phyloP scores from a whole-genome alignment of 2,329 filamentous ascomycete species.

The Colletotrichum sp. region DNA sequence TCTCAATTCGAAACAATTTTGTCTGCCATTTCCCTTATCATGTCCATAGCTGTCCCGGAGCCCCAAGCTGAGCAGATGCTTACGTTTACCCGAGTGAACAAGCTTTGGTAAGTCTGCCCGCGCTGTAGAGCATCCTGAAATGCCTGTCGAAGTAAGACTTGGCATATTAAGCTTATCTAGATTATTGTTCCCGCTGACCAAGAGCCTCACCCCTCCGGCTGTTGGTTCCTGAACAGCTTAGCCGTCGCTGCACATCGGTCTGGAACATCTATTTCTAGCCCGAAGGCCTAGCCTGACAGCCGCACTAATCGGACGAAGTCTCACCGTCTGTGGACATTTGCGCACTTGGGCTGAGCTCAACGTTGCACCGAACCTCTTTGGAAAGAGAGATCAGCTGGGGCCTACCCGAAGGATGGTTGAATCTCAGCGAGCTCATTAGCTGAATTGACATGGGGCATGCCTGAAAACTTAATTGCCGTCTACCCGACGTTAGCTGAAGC shows the following conservation, averaged over 20 bases:
- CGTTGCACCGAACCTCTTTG: neutral
- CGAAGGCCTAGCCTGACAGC: neutral
- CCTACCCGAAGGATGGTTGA: neutral
- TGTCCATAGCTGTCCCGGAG: neutral
- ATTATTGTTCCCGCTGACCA: neutral
- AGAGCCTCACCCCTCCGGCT: neutral
- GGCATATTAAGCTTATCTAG: neutral
- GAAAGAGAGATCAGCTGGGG: neutral
- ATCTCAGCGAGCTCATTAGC: neutral
- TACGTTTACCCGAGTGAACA: neutral
- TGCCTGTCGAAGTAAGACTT: neutral
- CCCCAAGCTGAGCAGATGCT: neutral
- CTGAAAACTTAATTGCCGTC: neutral
- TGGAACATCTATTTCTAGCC: neutral
- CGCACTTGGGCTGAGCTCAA: neutral
- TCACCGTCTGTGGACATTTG: neutral
- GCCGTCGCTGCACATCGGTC: neutral
- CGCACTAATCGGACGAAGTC: neutral
- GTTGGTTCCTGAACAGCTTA: neutral
- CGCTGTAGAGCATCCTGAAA: neutral
- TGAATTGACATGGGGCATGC: neutral
- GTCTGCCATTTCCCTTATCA: neutral
- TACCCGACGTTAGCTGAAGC: neutral
- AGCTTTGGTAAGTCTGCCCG: neutral
- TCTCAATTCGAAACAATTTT: neutral